Evolutionary conservation across 768 basidiomycete species (phyloP), one percentile per base, ranked within the genome.

Genomic region (Hygrophorus russula): DNA sequence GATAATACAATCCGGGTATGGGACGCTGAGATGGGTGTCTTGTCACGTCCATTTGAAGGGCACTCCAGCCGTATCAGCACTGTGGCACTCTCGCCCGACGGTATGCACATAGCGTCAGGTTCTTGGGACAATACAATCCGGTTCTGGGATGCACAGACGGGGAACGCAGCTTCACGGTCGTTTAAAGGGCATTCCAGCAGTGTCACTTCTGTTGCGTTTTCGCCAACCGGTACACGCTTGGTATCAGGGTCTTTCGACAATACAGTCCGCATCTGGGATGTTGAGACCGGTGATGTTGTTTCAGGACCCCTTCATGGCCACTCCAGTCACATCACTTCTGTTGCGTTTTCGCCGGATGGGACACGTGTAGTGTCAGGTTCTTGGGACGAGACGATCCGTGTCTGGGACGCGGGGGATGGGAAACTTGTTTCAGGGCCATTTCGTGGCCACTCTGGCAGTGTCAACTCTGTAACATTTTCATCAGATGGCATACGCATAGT

Each of bases 101-200:
- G 56, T 3, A 46, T 45, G 15, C 46, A 38, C 4, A 46, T 59
- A 39, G 41, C 47, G 5, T 56, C 58, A 2, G 52, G 52, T 10
- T 55, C 53, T 7, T 31, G 30, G 54, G 73, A 75, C 59, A 66
- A 70, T 50, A 72, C 70, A 11, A 57, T 75, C 17, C 63, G 66
- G n/a, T 59, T 73, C n/a, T 45, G 44, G 44, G 36, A 45, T 39
- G 37, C 36, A 7, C 24, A 41, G 20, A 41, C 44, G 17, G 44
- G 37, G 9, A 19, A 37, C 10, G 20, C 18, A 13, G 13, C 41
- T 28, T 14, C 11, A 18, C 13, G 17, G 9, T 9, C 44, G 17
- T 17, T 41, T 28, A 13, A 12, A 29, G 44, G 44, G 17, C 37
- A 45, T 15, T 7, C 37, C 4, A 3, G 12, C 13, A 12, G n/a